phyloP scores from a whole-genome alignment of 345 rosid species.

The Clausena lansium region DNA sequence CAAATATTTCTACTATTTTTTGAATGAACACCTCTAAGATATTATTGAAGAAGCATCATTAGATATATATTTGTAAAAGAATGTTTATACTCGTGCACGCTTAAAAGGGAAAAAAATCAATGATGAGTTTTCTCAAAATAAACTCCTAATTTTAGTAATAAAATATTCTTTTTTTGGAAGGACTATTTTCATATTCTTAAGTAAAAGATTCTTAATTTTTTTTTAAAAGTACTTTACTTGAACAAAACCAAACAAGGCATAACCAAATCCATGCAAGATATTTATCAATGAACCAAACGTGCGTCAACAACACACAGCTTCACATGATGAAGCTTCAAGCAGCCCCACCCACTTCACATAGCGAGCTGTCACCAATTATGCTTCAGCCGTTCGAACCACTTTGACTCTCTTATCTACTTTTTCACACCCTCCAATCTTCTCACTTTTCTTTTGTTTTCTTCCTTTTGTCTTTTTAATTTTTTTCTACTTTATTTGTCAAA shows the following conservation, averaged over 20 bases:
- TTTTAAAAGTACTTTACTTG: neutral
- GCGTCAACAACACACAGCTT: neutral
- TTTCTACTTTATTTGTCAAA: constrained; percentile 33
- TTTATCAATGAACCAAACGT: neutral
- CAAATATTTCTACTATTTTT: no score
- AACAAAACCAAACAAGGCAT: neutral
- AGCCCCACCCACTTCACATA: constrained; percentile 9
- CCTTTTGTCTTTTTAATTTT: neutral
- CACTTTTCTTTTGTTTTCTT: neutral
- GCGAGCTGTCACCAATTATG: constrained; percentile 24
- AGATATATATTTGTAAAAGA: no score
- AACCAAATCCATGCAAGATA: neutral
- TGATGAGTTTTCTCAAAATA: no score
- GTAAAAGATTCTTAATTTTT: no score
- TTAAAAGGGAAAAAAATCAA: no score
- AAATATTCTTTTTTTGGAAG: no score
- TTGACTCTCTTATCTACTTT: neutral
- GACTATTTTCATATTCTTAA: no score
- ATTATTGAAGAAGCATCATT: no score
- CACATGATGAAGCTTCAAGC: neutral
- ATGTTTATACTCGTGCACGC: no score
- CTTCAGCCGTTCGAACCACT: neutral
- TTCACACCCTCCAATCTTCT: neutral
- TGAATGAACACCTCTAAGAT: no score
- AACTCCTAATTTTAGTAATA: no score